Base-by-base conservation (phyloP, 164 flowering plant species). In the Cinnamomum micranthum region DNA sequence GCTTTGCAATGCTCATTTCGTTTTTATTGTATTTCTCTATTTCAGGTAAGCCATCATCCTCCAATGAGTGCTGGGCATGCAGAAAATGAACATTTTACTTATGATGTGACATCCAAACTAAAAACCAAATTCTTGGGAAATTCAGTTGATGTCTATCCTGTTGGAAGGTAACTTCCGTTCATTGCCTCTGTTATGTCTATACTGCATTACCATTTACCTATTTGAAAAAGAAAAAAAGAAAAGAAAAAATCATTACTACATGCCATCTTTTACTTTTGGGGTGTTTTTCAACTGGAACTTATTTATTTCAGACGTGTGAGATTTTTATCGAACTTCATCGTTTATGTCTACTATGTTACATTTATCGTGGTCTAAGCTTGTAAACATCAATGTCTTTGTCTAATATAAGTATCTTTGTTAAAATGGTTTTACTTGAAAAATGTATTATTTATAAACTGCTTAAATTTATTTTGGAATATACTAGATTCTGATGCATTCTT, bases 51-150 rank as follows among this genome's bases (percentile, higher is more conserved):
- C 75, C 97, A 92, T 81, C 97, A 91, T 77, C 97, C 97, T 50
- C 97, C 97, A 75, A 91, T 87, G 88, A 87, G 97, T 81, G 92
- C 92, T 80, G 97, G 84, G 59, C 97, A 91, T 85, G 95, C 94
- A 69, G 97, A 92, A 84, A 92, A 89, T 79, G 92, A 92, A 72
- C 97, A 92, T 82, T 92, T 92, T 76, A 80, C 83, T 50, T 91
- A 92, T 85, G 97, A 92, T 80, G 85, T 91, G 50, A 89, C 94
- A 14, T 92, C 97, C 72, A 92, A 92, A 82, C 71, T 91, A 68
- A 92, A 87, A 80, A 92, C 95, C 75, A 91, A 92, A 78, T 87
- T 89, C 77, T 79, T 92, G 73, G 97, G 97, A 51, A 92, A 92
- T 78, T 88, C 95, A 14, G 76, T 91, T 59, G 97, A 92, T 80